Conservation (phyloP, 129 eudicot genomes). For the Chrysanthemum seticuspe region DNA sequence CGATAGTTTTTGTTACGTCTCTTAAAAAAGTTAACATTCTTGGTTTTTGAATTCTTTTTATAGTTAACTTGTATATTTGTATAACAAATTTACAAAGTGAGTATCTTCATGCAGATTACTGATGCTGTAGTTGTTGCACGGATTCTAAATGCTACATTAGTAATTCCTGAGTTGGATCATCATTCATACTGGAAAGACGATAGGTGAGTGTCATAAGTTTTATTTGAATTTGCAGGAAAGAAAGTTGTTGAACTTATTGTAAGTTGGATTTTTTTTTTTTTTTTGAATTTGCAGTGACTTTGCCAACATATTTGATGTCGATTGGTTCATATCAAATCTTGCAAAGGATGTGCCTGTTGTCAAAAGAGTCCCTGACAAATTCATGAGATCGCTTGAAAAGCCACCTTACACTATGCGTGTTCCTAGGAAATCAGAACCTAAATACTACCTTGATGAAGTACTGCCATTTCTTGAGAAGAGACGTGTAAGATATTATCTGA, state of each 20-base stretch:
- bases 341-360: slow-evolving; percentile 84
- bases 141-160: slow-evolving; percentile 89
- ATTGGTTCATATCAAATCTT: slow-evolving; percentile 86
- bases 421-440: slow-evolving; percentile 92
- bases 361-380: slow-evolving; percentile 81
- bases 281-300: slow-evolving; percentile 66
- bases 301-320: slow-evolving; percentile 77
- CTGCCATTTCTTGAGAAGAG: slow-evolving; percentile 77
- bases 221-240: no score
- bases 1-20: neutral
- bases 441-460: slow-evolving; percentile 78
- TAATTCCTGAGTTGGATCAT: slow-evolving; percentile 95
- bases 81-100: neutral
- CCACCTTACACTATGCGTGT: slow-evolving; percentile 99
- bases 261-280: neutral
- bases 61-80: neutral
- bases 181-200: slow-evolving; percentile 94
- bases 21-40: slow-evolving; percentile 1
- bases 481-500: slow-evolving; percentile 60
- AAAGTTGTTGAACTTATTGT: neutral
- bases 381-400: slow-evolving; percentile 89
- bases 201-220: slow-evolving; percentile 40
- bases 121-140: slow-evolving; percentile 98
- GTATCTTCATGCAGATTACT: slow-evolving; percentile 58
- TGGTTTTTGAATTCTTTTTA: neutral